A percentile compares a stretch with the other conserved stretches of the same genome.
phyloP scores from a whole-genome alignment of 371 early-diverging fungal genomes.

The Aphelidium insulamus region DNA sequence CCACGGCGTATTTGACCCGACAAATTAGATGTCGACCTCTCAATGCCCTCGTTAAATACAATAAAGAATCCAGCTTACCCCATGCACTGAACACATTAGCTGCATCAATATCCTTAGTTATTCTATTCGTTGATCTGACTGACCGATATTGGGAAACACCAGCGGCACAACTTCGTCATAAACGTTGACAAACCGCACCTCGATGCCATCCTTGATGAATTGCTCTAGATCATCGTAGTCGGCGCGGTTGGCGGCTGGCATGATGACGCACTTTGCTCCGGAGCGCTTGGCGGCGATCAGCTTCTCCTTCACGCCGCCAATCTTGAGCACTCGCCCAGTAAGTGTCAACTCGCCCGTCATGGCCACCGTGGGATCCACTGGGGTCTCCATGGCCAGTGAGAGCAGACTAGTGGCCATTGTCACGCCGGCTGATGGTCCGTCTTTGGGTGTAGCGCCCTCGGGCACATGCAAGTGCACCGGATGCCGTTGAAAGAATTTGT shows the following conservation, averaged over 20 bases:
- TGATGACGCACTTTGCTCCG: slow-evolving; percentile 63
- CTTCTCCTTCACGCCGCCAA: slow-evolving; percentile 93
- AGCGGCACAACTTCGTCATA: slow-evolving; percentile 37
- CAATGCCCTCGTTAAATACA: neutral
- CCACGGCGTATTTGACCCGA: slow-evolving; percentile 23
- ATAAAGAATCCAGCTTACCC: no score
- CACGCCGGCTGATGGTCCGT: slow-evolving; percentile 89
- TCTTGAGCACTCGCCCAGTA: slow-evolving; percentile 86
- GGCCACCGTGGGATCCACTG: slow-evolving; percentile 53
- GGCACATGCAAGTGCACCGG: slow-evolving; percentile 88
- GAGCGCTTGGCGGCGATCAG: slow-evolving; percentile 90
- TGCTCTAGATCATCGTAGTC: slow-evolving; percentile 91
- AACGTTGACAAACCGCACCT: slow-evolving; percentile 54
- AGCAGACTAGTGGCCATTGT: slow-evolving; percentile 87
- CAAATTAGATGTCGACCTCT: no score
- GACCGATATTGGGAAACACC: slow-evolving; percentile 2
- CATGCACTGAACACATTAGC: no score
- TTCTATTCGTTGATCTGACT: neutral
- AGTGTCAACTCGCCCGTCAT: slow-evolving; percentile 96
- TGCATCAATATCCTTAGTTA: neutral
- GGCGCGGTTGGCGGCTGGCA: slow-evolving; percentile 66
- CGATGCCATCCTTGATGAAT: slow-evolving; percentile 71
- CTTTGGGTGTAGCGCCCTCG: slow-evolving; percentile 93
- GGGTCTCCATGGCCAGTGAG: slow-evolving; percentile 59
- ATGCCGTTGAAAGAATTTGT: slow-evolving; percentile 72